Evolutionary conservation across 176 grass and related monocot genomes (phyloP), one percentile per base, ranked within the genome.

Genomic region (Musa schizocarpa): DNA sequence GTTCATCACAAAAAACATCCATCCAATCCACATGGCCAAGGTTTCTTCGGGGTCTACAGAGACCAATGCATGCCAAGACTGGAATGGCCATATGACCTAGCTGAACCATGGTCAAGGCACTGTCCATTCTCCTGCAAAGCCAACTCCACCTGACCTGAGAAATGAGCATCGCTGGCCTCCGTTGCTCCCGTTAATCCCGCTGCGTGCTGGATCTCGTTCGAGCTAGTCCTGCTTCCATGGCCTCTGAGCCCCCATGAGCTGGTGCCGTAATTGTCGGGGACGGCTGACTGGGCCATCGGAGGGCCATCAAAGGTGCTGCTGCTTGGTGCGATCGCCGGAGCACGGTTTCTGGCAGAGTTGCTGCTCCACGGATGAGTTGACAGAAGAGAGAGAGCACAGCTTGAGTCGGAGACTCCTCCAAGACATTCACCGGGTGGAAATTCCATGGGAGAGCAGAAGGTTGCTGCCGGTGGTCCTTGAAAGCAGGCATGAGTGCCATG

Each of bases 381-480:
- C 74, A 76, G 74, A 76, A 76, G 74, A 76, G 74, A 76, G 74
- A 76, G 74, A 76, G 74, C 74, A 76, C 74, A 76, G 74, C 29
- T 64, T 34, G 58, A 56, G 48, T 76, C 74, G 8, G 59, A 76
- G n/a, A n/a, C 43, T 51, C 74, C 74, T 76, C 58, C 19, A 50
- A 76, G 56, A 51, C 74, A 76, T 21, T 63, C 58, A 9, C 74
- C 58, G 7, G 74, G 16, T 23, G 58, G 74, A 76, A 76, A 20
- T 52, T 76, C 57, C 10, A 29, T 12, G 13, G 71, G 17, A 6
- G 71, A 13, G 21, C 13, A 73, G 21, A 73, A 11, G 11, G 43
- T 54, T 43, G 2, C 16, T 0, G 24, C 25, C 8, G 25, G 54
- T 59, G 14, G 8, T 4, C 57, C 74, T n/a, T 9, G 55, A 17